These are phyloP conservation scores for Alliaria petiolata DNA, from an alignment of 345 rosid species.

Conservation along the genomic window DNA sequence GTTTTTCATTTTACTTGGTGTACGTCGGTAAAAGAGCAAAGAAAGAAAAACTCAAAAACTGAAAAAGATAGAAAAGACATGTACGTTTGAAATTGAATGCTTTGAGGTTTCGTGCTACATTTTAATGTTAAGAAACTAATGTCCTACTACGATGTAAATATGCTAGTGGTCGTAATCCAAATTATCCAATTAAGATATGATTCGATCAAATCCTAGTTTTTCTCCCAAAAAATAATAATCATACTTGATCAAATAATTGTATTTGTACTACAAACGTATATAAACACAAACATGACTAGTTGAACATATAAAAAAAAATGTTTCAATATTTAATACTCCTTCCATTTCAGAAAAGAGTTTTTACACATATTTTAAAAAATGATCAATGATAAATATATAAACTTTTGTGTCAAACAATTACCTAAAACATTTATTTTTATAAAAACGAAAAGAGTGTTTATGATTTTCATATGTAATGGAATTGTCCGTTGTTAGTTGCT, in stretches of 20 bases:
- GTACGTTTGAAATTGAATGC: conserved; percentile 10
- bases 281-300: not conserved
- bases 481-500: no score
- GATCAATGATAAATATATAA: no score
- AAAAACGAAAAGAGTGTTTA: no score
- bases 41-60: not conserved
- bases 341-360: no score
- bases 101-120: not conserved
- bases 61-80: conserved; percentile 16
- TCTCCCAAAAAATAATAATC: no score
- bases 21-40: conserved; percentile 17
- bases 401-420: no score
- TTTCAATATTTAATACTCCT: no score
- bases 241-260: not conserved
- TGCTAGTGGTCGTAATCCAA: not conserved
- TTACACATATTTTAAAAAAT: no score
- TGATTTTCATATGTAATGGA: not conserved
- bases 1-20: not conserved
- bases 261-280: not conserved
- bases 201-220: not conserved
- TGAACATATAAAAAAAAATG: no score
- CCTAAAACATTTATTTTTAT: no score
- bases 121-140: not conserved
- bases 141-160: not conserved
- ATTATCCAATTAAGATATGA: not conserved